Base-by-base conservation (phyloP, 805 yeast species). In the Metschnikowia cerradonensis region DNA sequence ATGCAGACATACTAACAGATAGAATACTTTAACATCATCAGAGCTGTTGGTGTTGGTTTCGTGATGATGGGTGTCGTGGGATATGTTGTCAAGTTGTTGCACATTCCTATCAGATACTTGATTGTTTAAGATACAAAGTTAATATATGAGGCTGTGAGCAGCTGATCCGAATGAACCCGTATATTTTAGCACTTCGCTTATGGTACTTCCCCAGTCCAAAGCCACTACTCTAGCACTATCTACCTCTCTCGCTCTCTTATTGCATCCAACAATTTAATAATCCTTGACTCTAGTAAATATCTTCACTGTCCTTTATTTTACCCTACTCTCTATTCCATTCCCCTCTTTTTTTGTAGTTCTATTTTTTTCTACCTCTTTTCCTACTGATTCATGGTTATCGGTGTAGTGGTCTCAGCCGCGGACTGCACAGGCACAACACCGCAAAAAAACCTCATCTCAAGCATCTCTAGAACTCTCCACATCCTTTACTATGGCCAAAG, bases 21-120 rank as follows among this genome's bases (percentile, higher is more conserved):
- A 80, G 99, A 92, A 74, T 92, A 88, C 78, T 62, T 84, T 52
- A 86, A 86, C 71, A 87, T 92, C 66, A 81, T 94, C 57, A 87
- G 94, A 73, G 97, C 97, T 48, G 98, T 92, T 48, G 98, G 98
- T 63, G 79, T 91, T 57, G 99, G 99, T 60, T 92, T 92, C 73
- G 77, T 92, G 62, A 92, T 92, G 82, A 94, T 92, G 91, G 99
- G 99, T 66, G 86, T 89, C 63, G 95, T 94, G 65, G 99, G 99
- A 52, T 92, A 90, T 75, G 88, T 85, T 65, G 94, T 94, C 73
- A 92, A 92, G 76, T 82, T 92, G 64, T 78, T 91, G 63, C 97
- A 91, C 75, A 91, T 91, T 65, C 97, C 97, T 67, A 90, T 91
- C 76, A 87, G 97, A 79, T 91, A 90, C 75, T 83, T 90, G 76